Conservation (phyloP, 2,329 filamentous ascomycete species). For the Cadophora malorum region DNA sequence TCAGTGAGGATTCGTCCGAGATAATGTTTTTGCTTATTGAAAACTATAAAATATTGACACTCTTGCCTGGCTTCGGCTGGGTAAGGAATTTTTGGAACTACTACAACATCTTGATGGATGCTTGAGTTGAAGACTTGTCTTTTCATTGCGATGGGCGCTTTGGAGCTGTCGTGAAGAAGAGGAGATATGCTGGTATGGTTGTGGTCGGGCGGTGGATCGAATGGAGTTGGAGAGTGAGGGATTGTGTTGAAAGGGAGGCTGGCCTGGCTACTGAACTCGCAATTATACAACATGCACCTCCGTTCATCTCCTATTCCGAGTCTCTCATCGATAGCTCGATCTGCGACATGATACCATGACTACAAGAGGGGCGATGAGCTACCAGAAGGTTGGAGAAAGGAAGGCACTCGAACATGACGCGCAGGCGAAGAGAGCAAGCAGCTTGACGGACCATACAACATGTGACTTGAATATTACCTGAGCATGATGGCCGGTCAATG, state of each 20-base stretch:
- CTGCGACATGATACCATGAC: neutral
- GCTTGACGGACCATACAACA: neutral
- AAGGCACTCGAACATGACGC: no score
- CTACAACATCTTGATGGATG: constrained; percentile 45
- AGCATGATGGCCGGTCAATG: neutral
- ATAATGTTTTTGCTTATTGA: constrained; percentile 81
- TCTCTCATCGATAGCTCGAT: neutral
- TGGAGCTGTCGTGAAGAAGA: constrained; percentile 57
- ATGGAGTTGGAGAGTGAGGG: no score
- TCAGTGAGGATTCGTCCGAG: constrained; percentile 89
- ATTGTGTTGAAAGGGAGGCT: no score
- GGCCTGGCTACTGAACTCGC: no score
- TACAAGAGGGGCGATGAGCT: neutral
- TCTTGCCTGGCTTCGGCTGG: constrained; percentile 71
- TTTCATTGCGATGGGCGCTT: constrained; percentile 59
- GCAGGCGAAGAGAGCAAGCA: no score
- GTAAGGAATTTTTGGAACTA: constrained; percentile 79
- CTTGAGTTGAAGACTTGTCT: constrained; percentile 35
- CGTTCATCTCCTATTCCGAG: no score
- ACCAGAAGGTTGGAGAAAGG: no score
- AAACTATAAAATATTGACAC: constrained; percentile 67
- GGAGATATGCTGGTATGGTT: no score
- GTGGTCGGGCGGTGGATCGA: no score
- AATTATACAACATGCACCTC: no score
- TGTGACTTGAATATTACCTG: neutral